These are phyloP conservation scores for Pelargonium myrrhifolium DNA, from an alignment of 441 rosid species.

Conservation along the genomic window DNA sequence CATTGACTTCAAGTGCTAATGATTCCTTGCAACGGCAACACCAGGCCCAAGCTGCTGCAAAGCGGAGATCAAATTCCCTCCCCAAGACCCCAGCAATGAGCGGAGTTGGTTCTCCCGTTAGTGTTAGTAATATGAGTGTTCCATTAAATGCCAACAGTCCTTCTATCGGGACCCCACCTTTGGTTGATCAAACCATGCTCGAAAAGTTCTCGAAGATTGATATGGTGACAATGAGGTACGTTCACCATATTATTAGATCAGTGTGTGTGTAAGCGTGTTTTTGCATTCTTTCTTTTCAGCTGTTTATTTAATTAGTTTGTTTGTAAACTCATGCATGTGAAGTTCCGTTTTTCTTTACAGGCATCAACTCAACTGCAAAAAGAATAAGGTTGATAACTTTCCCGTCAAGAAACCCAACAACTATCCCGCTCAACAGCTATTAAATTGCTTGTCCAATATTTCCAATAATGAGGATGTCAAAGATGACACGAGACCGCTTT, in stretches of 20 bases:
- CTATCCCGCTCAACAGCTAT: conserved; percentile 35
- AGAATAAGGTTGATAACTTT: conserved; percentile 50
- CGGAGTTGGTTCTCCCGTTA: conserved; percentile 88
- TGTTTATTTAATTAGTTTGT: neutral
- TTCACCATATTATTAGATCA: neutral
- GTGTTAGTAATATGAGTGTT: conserved; percentile 63
- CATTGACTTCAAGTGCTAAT: conserved; percentile 72
- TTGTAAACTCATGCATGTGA: neutral
- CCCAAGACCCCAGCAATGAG: conserved; percentile 62
- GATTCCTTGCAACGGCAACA: conserved; percentile 70
- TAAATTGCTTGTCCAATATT: conserved; percentile 32
- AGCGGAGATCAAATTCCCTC: conserved; percentile 70
- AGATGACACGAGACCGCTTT: conserved; percentile 51
- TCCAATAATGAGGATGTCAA: conserved; percentile 54
- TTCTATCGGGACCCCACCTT: conserved; percentile 64
- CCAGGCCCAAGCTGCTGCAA: conserved; percentile 56
- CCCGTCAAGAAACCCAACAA: conserved; percentile 32
- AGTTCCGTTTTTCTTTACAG: conserved; percentile 32
- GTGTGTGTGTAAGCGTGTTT: neutral
- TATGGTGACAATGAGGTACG: conserved; percentile 59
- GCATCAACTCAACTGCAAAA: conserved; percentile 65
- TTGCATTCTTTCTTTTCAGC: neutral
- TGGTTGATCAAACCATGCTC: conserved; percentile 58
- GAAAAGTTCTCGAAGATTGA: conserved; percentile 83
- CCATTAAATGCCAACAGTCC: conserved; percentile 73